phyloP scores from a whole-genome alignment of 768 basidiomycete species.

The Leccinum obscurum region DNA sequence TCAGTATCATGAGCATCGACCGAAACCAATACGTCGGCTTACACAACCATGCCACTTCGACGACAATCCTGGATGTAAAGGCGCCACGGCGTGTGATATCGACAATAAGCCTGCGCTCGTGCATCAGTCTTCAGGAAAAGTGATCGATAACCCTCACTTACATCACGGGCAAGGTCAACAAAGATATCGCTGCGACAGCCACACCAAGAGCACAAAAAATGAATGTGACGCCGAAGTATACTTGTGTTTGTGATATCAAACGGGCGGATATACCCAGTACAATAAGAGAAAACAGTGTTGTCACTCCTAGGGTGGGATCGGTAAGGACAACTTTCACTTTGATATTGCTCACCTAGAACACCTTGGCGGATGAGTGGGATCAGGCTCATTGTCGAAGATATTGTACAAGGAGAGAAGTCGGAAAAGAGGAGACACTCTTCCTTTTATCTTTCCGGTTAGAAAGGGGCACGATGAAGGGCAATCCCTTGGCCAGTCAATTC shows the following conservation, averaged over 20 bases:
- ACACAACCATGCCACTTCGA: slow-evolving; percentile 41
- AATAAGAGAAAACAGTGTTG: slow-evolving; percentile 31
- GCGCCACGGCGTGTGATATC: slow-evolving; percentile 38
- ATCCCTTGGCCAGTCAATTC: not conserved
- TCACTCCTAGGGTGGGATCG: slow-evolving; percentile 13
- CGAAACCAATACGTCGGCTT: slow-evolving; percentile 10
- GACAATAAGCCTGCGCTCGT: slow-evolving; percentile 32
- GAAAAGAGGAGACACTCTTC: not conserved
- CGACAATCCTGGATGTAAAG: slow-evolving; percentile 38
- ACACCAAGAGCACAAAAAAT: slow-evolving; percentile 31
- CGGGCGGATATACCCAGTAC: slow-evolving; percentile 32
- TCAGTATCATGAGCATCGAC: not conserved
- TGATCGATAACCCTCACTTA: not conserved
- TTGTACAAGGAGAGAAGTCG: not conserved
- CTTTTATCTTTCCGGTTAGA: slow-evolving; percentile 8
- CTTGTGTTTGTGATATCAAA: slow-evolving; percentile 24
- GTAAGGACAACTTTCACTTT: not conserved
- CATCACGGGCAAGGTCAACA: slow-evolving; percentile 33
- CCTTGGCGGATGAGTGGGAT: slow-evolving; percentile 18
- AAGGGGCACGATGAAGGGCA: not conserved
- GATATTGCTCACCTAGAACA: slow-evolving; percentile 23
- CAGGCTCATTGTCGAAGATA: slow-evolving; percentile 11
- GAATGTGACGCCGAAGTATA: slow-evolving; percentile 10
- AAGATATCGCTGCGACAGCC: slow-evolving; percentile 27
- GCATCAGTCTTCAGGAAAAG: slow-evolving; percentile 3